A percentile compares a stretch with the other conserved stretches of the same genome.
Evolutionary conservation across 2,329 filamentous ascomycete genomes (phyloP).

Genomic region (Exophiala bonariae): DNA sequence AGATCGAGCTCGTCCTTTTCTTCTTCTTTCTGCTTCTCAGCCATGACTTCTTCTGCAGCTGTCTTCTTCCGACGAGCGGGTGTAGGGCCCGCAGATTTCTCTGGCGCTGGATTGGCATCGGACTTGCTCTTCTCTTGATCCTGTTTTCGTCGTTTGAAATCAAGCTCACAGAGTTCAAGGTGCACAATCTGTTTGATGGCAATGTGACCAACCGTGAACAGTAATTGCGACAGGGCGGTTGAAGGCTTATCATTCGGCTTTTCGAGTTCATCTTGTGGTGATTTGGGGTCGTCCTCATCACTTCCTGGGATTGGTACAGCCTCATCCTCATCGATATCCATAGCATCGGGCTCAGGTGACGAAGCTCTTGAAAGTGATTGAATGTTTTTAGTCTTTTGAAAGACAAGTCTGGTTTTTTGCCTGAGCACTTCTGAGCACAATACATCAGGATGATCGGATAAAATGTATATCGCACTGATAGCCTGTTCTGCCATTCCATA

Average conservation of each 20-base stretch:
- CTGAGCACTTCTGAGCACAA: constrained; percentile 89
- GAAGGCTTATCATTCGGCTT: constrained; percentile 64
- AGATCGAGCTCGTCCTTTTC: constrained; percentile 90
- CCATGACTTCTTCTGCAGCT: constrained; percentile 37
- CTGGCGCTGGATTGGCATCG: constrained; percentile 29
- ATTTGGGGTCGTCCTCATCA: constrained; percentile 30
- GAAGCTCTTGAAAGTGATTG: constrained; percentile 37
- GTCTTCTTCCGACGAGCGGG: constrained; percentile 51
- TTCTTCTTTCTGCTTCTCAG: constrained; percentile 53
- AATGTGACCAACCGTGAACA: constrained; percentile 94
- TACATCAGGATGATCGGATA: constrained; percentile 91
- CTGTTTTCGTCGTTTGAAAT: constrained; percentile 95
- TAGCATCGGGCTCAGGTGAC: constrained; percentile 31
- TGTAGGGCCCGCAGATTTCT: constrained; percentile 36
- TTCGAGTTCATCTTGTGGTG: constrained; percentile 34
- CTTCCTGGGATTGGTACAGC: constrained; percentile 11
- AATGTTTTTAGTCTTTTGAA: constrained; percentile 53
- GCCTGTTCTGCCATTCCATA: constrained; percentile 93
- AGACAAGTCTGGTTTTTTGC: constrained; percentile 82
- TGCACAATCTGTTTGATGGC: constrained; percentile 99
- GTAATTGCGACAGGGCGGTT: constrained; percentile 78
- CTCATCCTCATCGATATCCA: constrained; percentile 31
- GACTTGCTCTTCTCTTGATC: constrained; percentile 72
- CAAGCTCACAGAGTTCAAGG: constrained; percentile 92
- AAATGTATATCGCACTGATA: constrained; percentile 88